These are phyloP conservation scores for Boletus coffeatus DNA, from an alignment of 1,284 basidiomycete genomes.

Conservation along the genomic window DNA sequence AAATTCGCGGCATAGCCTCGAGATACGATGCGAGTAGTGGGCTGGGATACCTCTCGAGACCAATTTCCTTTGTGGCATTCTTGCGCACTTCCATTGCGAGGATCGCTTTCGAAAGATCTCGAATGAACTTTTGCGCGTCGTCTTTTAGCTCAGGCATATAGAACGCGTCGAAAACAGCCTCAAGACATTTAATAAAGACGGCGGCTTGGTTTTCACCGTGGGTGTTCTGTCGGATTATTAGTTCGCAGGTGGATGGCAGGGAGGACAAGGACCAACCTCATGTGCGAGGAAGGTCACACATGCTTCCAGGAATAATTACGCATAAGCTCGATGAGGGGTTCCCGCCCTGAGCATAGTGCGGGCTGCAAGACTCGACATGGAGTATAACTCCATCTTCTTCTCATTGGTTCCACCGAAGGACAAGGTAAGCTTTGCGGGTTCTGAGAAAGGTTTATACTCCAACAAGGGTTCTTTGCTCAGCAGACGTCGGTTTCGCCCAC, in stretches of 20 bases:
- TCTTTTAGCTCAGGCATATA: slow-evolving; percentile 66
- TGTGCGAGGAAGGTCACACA: slow-evolving; percentile 70
- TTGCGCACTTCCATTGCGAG: slow-evolving; percentile 64
- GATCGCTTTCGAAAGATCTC: slow-evolving; percentile 62
- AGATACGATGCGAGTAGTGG: slow-evolving; percentile 67
- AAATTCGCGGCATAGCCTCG: slow-evolving; percentile 66
- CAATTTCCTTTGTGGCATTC: slow-evolving; percentile 46
- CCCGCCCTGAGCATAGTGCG: slow-evolving; percentile 56
- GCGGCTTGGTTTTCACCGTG: slow-evolving; percentile 72
- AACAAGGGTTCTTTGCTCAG: slow-evolving; percentile 80
- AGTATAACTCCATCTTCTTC: slow-evolving; percentile 68
- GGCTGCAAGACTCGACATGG: slow-evolving; percentile 70
- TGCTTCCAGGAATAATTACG: slow-evolving; percentile 77
- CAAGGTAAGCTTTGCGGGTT: slow-evolving; percentile 64
- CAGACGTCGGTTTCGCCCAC: slow-evolving; percentile 89
- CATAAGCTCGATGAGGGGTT: slow-evolving; percentile 54
- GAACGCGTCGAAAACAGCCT: slow-evolving; percentile 78
- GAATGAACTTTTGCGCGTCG: slow-evolving; percentile 64
- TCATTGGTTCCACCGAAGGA: slow-evolving; percentile 71
- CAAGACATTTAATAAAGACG: slow-evolving; percentile 64
- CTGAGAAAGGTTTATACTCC: slow-evolving; percentile 65
- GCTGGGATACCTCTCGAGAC: slow-evolving; percentile 53
- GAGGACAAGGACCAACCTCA: slow-evolving; percentile 46
- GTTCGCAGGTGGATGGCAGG: background rate
- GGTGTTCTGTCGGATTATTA: slow-evolving; percentile 48